Percentiles rank a stretch among this genome's conserved stretches.
Evolutionary conservation across 371 early-diverging fungal genomes (phyloP).

Genomic region (Mucor indicus): DNA sequence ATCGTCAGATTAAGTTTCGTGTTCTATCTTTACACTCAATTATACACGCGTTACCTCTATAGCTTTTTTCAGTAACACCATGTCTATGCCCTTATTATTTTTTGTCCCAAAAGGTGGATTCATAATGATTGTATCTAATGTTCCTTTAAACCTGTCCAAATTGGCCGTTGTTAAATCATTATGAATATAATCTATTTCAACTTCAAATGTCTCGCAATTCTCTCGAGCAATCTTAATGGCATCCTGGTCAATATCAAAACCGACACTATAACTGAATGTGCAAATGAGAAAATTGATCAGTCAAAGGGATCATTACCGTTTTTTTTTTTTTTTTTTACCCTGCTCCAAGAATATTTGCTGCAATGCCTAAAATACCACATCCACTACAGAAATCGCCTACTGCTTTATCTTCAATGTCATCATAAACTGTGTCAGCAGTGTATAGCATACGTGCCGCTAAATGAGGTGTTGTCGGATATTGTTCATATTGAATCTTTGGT

Average conservation of each 20-base stretch:
- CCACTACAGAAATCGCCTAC: constrained; percentile 85
- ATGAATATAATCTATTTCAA: constrained; percentile 60
- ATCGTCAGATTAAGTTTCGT: too few species aligned
- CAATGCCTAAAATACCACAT: constrained; percentile 73
- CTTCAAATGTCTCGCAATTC: constrained; percentile 69
- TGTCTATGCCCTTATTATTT: constrained; percentile 71
- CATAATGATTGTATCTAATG: constrained; percentile 78
- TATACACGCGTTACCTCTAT: constrained; percentile 44
- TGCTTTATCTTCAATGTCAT: constrained; percentile 73
- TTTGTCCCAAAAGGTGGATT: constrained; percentile 90
- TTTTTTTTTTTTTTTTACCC: too few species aligned
- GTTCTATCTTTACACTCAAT: neutral
- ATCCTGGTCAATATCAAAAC: constrained; percentile 80
- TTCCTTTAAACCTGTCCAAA: constrained; percentile 43
- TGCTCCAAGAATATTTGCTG: constrained; percentile 63
- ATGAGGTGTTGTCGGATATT: constrained; percentile 86
- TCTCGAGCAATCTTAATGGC: constrained; percentile 72
- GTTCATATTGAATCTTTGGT: constrained; percentile 82
- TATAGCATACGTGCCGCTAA: constrained; percentile 81
- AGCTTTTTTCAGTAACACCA: constrained; percentile 73
- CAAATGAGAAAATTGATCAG: neutral
- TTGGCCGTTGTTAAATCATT: constrained; percentile 39
- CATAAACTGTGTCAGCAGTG: constrained; percentile 74
- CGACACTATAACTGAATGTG: constrained; percentile 53
- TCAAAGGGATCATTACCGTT: neutral